These are phyloP conservation scores for Candida andamanensis DNA, from an alignment of 805 yeast species.

Conservation along the genomic window DNA sequence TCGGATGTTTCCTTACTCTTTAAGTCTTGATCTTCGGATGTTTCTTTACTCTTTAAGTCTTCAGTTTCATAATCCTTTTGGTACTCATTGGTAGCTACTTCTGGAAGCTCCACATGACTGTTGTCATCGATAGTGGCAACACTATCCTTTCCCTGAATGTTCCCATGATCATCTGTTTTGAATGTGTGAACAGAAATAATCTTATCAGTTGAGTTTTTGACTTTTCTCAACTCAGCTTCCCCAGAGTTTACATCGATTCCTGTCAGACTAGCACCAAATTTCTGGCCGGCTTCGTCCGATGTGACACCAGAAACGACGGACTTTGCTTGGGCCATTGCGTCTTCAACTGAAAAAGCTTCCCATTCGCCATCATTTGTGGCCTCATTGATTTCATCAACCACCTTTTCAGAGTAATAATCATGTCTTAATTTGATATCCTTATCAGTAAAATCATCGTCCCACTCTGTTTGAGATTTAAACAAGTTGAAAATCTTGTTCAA, in stretches of 20 bases:
- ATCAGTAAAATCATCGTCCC: conserved; percentile 26
- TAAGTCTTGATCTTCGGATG: background rate
- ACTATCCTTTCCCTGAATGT: conserved; percentile 7
- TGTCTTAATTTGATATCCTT: conserved; percentile 34
- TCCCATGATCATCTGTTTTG: too few species aligned
- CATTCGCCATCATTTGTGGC: conserved; percentile 14
- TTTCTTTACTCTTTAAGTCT: too few species aligned
- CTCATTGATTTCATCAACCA: conserved; percentile 13
- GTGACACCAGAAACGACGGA: conserved; percentile 3
- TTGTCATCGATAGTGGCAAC: conserved; percentile 35
- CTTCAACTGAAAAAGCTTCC: conserved; percentile 13
- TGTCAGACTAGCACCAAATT: background rate
- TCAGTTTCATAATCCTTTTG: conserved; percentile 12
- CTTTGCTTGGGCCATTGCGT: conserved; percentile 5
- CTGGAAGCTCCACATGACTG: conserved; percentile 21
- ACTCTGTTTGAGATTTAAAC: conserved; percentile 29
- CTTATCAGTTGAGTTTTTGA: conserved; percentile 19
- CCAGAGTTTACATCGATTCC: background rate
- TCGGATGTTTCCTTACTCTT: too few species aligned
- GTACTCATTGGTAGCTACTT: conserved; percentile 5
- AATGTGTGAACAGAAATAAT: too few species aligned
- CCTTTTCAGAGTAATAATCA: conserved; percentile 23
- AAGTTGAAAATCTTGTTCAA: conserved; percentile 28
- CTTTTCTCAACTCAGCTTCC: conserved; percentile 11
- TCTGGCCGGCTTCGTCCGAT: too few species aligned